These are phyloP conservation scores for Echites panduratus DNA, from an alignment of 257 asterid genomes.

Conservation along the genomic window DNA sequence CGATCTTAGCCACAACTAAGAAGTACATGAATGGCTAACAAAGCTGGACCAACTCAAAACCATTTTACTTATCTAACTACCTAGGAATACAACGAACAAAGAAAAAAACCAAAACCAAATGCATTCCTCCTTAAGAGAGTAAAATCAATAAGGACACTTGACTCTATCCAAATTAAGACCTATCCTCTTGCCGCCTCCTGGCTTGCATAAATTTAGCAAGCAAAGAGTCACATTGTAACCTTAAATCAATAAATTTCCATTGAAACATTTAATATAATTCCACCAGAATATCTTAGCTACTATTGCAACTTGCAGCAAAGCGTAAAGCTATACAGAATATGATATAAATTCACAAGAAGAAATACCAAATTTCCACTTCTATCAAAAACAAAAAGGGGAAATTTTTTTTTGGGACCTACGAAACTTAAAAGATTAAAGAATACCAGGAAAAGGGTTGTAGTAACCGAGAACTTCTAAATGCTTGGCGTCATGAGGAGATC, in stretches of 20 bases:
- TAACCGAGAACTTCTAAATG: constrained; percentile 92
- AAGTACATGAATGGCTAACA: background rate
- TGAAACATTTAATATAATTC: too few species aligned
- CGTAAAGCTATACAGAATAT: background rate
- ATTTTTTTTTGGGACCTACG: background rate
- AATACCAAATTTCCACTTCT: background rate
- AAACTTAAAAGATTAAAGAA: background rate
- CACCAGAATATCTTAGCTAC: background rate
- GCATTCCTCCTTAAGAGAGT: background rate
- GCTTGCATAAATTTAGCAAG: constrained; percentile 39
- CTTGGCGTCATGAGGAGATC: constrained; percentile 96
- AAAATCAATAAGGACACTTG: constrained; percentile 28
- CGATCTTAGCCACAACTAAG: background rate
- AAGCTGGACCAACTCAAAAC: too few species aligned
- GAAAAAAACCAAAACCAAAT: background rate
- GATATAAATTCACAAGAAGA: background rate
- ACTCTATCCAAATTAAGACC: constrained; percentile 83
- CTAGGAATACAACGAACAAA: background rate
- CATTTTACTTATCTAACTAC: too few species aligned
- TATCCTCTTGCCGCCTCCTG: constrained; percentile 96
- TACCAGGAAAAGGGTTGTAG: constrained; percentile 93
- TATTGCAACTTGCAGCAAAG: background rate
- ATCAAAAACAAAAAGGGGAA: background rate
- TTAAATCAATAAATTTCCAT: background rate
- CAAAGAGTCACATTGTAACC: background rate